These are phyloP conservation scores for Smallanthus sonchifolius DNA, from an alignment of 129 eudicot species.

Conservation along the genomic window DNA sequence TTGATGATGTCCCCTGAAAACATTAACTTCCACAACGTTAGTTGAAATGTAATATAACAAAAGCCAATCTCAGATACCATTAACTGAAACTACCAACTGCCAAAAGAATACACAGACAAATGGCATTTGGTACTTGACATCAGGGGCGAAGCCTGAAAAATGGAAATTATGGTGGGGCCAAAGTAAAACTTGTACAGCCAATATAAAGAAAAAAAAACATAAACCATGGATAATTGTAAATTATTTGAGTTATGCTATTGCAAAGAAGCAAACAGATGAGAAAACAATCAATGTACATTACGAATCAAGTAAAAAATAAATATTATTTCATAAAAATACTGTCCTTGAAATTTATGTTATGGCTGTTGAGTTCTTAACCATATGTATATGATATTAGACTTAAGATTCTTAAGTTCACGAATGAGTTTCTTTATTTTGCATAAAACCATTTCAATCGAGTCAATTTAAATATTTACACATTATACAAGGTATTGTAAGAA, in stretches of 20 bases:
- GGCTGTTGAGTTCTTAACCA: not conserved
- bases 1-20: conserved; percentile 58
- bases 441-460: not conserved
- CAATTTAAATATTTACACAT: not conserved
- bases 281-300: not conserved
- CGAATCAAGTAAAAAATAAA: not conserved
- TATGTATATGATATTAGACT: not conserved
- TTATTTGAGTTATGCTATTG: not conserved
- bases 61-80: not conserved
- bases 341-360: not conserved
- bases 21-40: not conserved
- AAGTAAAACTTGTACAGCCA: not conserved
- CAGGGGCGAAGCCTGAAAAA: not conserved
- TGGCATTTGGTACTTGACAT: not conserved
- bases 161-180: too few relatives aligned
- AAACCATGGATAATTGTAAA: not conserved
- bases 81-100: not conserved
- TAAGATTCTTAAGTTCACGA: not conserved
- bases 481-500: not conserved
- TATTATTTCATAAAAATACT: too few relatives aligned
- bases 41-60: not conserved
- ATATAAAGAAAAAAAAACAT: not conserved
- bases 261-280: not conserved
- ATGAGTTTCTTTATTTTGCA: not conserved
- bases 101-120: not conserved